Conservation (phyloP, 176 grass and related monocot species). For the Cenchrus americanus region DNA sequence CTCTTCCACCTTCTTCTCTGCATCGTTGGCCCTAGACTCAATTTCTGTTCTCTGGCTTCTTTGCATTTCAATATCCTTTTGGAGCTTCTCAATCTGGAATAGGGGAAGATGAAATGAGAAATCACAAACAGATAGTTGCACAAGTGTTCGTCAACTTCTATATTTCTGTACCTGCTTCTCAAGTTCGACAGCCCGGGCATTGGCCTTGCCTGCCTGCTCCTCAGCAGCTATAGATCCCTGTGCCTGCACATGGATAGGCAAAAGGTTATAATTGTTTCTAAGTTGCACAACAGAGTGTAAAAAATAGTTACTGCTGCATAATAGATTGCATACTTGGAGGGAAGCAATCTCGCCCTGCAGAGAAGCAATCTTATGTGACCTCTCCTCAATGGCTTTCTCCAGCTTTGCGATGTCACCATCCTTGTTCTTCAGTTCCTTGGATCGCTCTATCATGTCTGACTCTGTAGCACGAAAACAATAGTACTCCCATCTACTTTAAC, state of each 20-base stretch:
- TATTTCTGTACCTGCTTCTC: slow-evolving; percentile 67
- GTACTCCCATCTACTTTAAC: not conserved
- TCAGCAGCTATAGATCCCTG: slow-evolving; percentile 63
- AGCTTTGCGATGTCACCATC: slow-evolving; percentile 64
- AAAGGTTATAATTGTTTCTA: not conserved
- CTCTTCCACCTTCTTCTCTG: slow-evolving; percentile 67
- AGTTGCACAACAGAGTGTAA: not conserved
- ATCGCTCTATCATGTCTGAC: slow-evolving; percentile 53
- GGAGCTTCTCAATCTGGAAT: slow-evolving; percentile 62
- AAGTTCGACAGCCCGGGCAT: slow-evolving; percentile 58
- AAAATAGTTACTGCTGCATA: not conserved
- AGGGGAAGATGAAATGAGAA: slow-evolving; percentile 34
- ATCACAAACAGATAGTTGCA: not conserved
- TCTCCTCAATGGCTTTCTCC: slow-evolving; percentile 61
- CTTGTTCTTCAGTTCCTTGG: slow-evolving; percentile 72
- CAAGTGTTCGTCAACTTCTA: not conserved
- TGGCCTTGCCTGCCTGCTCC: slow-evolving; percentile 64
- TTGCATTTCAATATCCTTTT: slow-evolving; percentile 63
- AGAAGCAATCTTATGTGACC: slow-evolving; percentile 63
- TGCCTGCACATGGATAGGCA: slow-evolving; percentile 45
- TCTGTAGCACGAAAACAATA: slow-evolving; percentile 49
- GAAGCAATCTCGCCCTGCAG: slow-evolving; percentile 69
- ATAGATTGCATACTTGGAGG: slow-evolving; percentile 53
- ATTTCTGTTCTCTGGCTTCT: slow-evolving; percentile 53
- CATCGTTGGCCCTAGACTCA: slow-evolving; percentile 52